A percentile compares a stretch with the other conserved stretches of the same genome.
Evolutionary conservation across 225 moss, liverwort and hornwort species (phyloP).

Genomic region (Anthoceros angustus): DNA sequence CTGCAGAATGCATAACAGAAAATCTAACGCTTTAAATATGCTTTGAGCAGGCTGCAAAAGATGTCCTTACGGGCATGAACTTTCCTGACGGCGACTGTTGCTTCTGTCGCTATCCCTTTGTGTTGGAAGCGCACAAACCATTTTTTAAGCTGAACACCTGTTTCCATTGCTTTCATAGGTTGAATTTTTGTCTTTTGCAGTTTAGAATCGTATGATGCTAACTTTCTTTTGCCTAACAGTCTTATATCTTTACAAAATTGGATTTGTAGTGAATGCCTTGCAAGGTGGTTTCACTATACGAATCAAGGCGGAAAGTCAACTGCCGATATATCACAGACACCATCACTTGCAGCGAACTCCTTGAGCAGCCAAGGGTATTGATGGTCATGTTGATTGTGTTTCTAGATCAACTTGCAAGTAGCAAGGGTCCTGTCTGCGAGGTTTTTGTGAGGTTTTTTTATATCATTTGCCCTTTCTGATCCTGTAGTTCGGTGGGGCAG

Average conservation of each 20-base stretch:
- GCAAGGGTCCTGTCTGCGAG: no score
- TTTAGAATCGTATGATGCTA: neutral
- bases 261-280: constrained; percentile 34
- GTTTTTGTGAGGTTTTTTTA: no score
- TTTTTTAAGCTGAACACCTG: constrained; percentile 47
- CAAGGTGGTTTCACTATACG: constrained; percentile 14
- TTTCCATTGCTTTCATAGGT: constrained; percentile 56
- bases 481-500: no score
- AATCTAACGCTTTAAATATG: constrained; percentile 10
- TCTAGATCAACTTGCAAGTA: no score
- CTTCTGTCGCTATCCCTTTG: constrained; percentile 35
- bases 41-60: constrained; percentile 33
- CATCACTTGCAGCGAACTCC: no score
- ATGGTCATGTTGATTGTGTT: no score
- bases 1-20: neutral
- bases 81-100: constrained; percentile 47
- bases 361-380: no score
- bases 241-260: constrained; percentile 4
- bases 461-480: no score
- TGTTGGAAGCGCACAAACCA: constrained; percentile 22
- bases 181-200: neutral
- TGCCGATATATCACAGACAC: no score
- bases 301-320: no score
- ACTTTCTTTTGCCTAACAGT: constrained; percentile 6
- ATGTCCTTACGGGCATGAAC: constrained; percentile 39